phyloP scores from a whole-genome alignment of 1,284 basidiomycete genomes.

The Hymenochaete sp. region DNA sequence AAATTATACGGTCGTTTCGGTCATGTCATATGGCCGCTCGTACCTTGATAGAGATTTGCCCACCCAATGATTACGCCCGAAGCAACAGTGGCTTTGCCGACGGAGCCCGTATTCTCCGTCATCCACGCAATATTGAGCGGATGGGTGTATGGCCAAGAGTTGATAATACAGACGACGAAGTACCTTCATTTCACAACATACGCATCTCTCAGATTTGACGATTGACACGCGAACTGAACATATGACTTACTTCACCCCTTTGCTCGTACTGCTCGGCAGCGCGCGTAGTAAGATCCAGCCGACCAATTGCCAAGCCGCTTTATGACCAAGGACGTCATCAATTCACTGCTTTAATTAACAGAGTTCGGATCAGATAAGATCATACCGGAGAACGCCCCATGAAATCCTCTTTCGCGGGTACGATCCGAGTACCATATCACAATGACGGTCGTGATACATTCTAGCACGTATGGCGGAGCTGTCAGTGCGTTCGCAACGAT shows the following conservation, averaged over 20 bases:
- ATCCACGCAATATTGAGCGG: slow-evolving; percentile 35
- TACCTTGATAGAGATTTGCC: slow-evolving; percentile 26
- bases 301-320: slow-evolving; percentile 31
- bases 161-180: slow-evolving; percentile 29
- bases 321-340: background rate
- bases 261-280: slow-evolving; percentile 24
- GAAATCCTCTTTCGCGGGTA: slow-evolving; percentile 29
- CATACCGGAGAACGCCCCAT: slow-evolving; percentile 29
- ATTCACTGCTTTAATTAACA: too few species aligned
- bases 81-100: slow-evolving; percentile 29
- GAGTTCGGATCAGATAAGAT: too few species aligned
- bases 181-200: slow-evolving; percentile 24
- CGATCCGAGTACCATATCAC: slow-evolving; percentile 30
- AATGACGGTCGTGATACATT: slow-evolving; percentile 28
- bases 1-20: background rate
- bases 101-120: slow-evolving; percentile 31
- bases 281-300: slow-evolving; percentile 32
- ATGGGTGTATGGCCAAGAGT: slow-evolving; percentile 32
- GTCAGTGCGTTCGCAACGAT: slow-evolving; percentile 32
- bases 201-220: background rate
- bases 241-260: slow-evolving; percentile 20
- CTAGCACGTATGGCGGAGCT: slow-evolving; percentile 31
- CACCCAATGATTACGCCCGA: slow-evolving; percentile 29
- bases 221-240: background rate
- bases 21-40: background rate